Evolutionary conservation across 345 rosid genomes (phyloP).

Genomic region (Barbarea vulgaris): DNA sequence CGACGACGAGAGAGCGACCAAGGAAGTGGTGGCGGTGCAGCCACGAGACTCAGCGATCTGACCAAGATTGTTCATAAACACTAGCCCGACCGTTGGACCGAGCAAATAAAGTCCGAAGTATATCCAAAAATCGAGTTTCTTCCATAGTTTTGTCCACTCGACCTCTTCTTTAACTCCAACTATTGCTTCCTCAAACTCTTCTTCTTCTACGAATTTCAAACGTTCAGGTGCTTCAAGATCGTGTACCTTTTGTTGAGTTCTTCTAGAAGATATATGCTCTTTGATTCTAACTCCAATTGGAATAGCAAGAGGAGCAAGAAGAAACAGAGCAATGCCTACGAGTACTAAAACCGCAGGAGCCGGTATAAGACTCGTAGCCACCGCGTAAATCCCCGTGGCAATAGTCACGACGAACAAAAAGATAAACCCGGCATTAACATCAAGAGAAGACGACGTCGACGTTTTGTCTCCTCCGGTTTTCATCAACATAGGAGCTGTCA

Average conservation of each 20-base stretch:
- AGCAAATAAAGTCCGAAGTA: conserved; percentile 67
- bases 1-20: conserved; percentile 80
- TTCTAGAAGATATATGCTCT: conserved; percentile 8
- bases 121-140: conserved; percentile 71
- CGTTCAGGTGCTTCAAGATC: conserved; percentile 39
- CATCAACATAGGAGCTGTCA: conserved; percentile 54
- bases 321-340: conserved; percentile 50
- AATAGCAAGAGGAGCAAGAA: conserved; percentile 55
- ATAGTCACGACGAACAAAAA: conserved; percentile 55
- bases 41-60: conserved; percentile 91
- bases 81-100: conserved; percentile 90
- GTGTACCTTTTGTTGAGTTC: conserved; percentile 31
- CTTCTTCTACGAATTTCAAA: background rate
- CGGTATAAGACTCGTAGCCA: conserved; percentile 56
- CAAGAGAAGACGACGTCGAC: conserved; percentile 5
- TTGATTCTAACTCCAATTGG: conserved; percentile 43
- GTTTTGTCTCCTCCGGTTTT: background rate
- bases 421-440: conserved; percentile 42
- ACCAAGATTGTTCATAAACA: conserved; percentile 84
- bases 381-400: conserved; percentile 68
- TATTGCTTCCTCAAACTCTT: conserved; percentile 25
- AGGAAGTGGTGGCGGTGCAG: conserved; percentile 45
- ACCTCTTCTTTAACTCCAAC: conserved; percentile 59
- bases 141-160: conserved; percentile 61
- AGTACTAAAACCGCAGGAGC: conserved; percentile 42